A percentile compares a stretch with the other conserved stretches of the same genome.
Conservation (phyloP, 148 eudicot genomes). For the Polygonum aviculare region DNA sequence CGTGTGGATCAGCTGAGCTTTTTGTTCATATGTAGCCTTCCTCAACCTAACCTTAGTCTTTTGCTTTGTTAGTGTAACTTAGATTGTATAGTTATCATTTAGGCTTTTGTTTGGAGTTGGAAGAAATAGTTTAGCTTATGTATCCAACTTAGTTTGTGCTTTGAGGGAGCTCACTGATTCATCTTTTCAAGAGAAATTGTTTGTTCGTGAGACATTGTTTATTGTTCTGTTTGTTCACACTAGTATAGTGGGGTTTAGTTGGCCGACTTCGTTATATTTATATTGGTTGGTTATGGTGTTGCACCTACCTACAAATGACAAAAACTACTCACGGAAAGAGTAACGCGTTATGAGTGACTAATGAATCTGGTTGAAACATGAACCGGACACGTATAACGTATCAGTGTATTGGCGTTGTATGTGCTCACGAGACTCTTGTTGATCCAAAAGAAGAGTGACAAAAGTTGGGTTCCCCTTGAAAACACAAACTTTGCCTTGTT, state of each 20-base stretch:
- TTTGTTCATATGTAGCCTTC: background rate
- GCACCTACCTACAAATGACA: background rate
- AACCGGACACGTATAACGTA: background rate
- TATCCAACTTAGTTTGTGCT: background rate
- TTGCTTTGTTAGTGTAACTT: too few species aligned
- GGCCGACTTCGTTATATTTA: too few species aligned
- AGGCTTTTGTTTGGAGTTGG: background rate
- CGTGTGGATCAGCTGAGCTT: background rate
- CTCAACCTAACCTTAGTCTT: background rate
- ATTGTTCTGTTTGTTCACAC: too few species aligned
- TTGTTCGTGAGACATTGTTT: background rate
- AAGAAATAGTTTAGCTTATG: background rate
- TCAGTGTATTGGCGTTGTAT: background rate
- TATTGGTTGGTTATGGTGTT: background rate
- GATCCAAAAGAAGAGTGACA: background rate
- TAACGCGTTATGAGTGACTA: background rate
- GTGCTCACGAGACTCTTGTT: background rate
- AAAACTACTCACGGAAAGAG: background rate
- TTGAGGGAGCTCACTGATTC: background rate
- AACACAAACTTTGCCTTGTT: background rate
- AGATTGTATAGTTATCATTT: background rate
- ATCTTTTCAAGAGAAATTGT: background rate
- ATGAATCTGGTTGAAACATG: background rate
- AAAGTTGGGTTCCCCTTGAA: background rate
- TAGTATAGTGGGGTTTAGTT: too few species aligned